Evolutionary conservation across 768 basidiomycete species (phyloP), one percentile per base, ranked within the genome.

Genomic region (Clitopilus hobsonii): DNA sequence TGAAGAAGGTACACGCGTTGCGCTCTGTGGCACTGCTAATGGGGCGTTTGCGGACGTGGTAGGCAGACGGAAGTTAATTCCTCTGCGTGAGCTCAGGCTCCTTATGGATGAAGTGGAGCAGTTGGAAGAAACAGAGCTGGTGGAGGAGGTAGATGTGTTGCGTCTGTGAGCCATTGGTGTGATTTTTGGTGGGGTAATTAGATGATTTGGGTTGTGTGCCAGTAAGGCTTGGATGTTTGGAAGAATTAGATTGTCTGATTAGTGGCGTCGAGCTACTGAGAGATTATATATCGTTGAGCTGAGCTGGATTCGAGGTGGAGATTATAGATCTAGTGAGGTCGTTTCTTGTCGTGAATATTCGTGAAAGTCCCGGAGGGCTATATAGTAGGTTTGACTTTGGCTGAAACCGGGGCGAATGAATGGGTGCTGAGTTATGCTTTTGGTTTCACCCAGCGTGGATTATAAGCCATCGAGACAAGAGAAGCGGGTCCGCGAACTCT

Each of bases 1-100:
- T 7, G 38, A 41, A 6, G 38, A 41, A 18, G 24, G 51, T 49
- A 27, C 38, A 50, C 1, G 41, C 22, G 2, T 52, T 51, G 10
- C 29, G 49, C 16, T 53, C 53, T 3, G 52, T 27, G 7, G 51
- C 30, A 23, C 56, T 6, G 28, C 14, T 22, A 24, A 16, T 25
- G 6, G 18, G 25, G 16, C 38, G 22, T 32, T 6, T n/a, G 41
- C 20, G 24, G 38, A 54, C 18, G 28, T 38, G 14, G 53, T 32
- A 20, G 59, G 53, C 16, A 64, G 23, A 4, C 38, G 59, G 29
- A 62, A 55, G 7, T 52, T 57, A 18, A 64, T 49, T 4, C 63
- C 61, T 23, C 63, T 55, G 25, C 63, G 57, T 24, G 56, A 51
- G 36, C 59, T 61, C 6, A 64, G 55, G 38, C 38, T 41, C 18